Percentiles rank a stretch among this genome's conserved stretches.
phyloP scores from a whole-genome alignment of 164 flowering plant genomes.

The Brasenia schreberi region DNA sequence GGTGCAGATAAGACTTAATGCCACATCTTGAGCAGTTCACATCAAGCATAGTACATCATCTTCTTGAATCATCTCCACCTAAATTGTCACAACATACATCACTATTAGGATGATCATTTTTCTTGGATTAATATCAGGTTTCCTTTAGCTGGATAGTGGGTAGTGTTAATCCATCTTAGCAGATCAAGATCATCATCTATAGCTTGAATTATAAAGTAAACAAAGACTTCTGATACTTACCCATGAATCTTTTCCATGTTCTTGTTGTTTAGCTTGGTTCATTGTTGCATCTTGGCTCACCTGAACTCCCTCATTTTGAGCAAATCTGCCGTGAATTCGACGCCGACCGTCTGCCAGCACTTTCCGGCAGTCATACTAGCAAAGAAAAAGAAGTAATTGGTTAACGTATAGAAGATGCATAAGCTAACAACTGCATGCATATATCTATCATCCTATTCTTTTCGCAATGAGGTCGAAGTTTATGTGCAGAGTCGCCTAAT shows the following conservation, averaged over 20 bases:
- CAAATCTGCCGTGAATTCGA: slow-evolving; percentile 93
- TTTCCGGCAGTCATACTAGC: slow-evolving; percentile 98
- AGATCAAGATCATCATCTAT: too few species aligned
- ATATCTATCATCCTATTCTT: too few species aligned
- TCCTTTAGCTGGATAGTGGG: not conserved
- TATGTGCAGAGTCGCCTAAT: too few species aligned
- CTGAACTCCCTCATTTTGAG: slow-evolving; percentile 38
- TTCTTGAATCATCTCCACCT: not conserved
- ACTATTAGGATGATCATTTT: not conserved
- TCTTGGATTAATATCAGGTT: not conserved
- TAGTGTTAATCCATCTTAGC: too few species aligned
- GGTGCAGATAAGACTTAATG: too few species aligned
- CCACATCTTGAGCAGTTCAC: too few species aligned
- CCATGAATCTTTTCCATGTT: not conserved
- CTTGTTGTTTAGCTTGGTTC: not conserved
- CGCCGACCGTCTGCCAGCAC: slow-evolving; percentile 96
- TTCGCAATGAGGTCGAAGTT: too few species aligned
- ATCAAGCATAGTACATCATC: not conserved
- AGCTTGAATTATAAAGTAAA: too few species aligned
- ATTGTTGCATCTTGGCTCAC: not conserved
- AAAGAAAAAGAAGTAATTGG: not conserved
- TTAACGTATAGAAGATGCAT: too few species aligned
- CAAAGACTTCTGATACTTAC: not conserved
- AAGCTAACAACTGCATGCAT: too few species aligned
- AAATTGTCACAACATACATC: not conserved